Conservation (phyloP, 2,329 filamentous ascomycete genomes). For the Fusarium lyarnte region DNA sequence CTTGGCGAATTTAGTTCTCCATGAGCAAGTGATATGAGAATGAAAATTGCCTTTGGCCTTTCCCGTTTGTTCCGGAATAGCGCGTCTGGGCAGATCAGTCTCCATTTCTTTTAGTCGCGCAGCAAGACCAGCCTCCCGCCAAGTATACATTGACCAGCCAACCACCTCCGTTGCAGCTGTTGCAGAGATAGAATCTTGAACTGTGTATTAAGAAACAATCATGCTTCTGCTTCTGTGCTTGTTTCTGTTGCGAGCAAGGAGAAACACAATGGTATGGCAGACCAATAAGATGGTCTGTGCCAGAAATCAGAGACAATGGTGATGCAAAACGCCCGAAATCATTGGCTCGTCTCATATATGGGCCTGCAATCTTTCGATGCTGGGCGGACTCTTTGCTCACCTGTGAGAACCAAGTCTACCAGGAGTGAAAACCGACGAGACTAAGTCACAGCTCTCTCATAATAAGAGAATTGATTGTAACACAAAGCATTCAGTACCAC, state of each 20-base stretch:
- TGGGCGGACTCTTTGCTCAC: constrained; percentile 27
- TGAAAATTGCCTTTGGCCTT: constrained; percentile 8
- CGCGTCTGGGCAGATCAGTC: constrained; percentile 6
- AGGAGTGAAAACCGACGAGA: background rate
- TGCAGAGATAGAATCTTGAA: background rate
- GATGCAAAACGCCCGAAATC: constrained; percentile 24
- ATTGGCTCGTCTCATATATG: constrained; percentile 35
- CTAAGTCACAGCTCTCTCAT: background rate
- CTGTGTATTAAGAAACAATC: background rate
- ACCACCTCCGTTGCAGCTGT: background rate
- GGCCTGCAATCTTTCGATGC: constrained; percentile 9
- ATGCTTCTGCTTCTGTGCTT: background rate
- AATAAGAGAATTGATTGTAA: background rate
- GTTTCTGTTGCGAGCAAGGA: constrained; percentile 7
- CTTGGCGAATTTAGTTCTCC: constrained; percentile 23
- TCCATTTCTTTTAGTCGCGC: constrained; percentile 3
- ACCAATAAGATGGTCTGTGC: constrained; percentile 33
- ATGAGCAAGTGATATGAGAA: constrained; percentile 8
- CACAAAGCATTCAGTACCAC: background rate
- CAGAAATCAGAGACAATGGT: constrained; percentile 35
- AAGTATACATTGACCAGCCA: constrained; percentile 25
- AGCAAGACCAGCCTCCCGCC: constrained; percentile 26
- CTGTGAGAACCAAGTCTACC: constrained; percentile 8
- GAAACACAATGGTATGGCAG: constrained; percentile 24
- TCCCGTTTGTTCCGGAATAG: constrained; percentile 32